A percentile compares a stretch with the other conserved stretches of the same genome.
Evolutionary conservation across 352 stramenopile genomes (phyloP).

Genomic region (Phytophthora crassamura): DNA sequence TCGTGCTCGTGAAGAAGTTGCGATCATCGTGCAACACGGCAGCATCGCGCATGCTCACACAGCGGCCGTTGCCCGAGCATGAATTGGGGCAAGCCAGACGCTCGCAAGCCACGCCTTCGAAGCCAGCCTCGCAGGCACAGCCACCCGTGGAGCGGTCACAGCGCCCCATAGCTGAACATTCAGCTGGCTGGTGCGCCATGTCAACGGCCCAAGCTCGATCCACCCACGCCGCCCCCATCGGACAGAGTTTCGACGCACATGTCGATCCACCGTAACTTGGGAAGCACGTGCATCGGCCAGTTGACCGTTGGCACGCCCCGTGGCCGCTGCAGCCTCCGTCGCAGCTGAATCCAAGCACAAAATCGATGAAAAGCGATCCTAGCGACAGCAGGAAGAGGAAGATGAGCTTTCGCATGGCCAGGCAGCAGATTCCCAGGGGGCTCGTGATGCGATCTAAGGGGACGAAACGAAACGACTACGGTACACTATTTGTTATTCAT

Average conservation of each 20-base stretch:
- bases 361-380: background rate
- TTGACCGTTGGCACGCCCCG: conserved; percentile 54
- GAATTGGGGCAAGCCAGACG: conserved; percentile 60
- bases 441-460: background rate
- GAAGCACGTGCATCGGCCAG: conserved; percentile 86
- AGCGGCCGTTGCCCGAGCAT: conserved; percentile 70
- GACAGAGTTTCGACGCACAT: conserved; percentile 62
- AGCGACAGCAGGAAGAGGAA: conserved; percentile 14
- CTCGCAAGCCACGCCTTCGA: conserved; percentile 83
- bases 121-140: conserved; percentile 64
- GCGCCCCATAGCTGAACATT: conserved; percentile 88
- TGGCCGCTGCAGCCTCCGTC: conserved; percentile 89
- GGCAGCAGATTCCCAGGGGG: no score
- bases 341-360: conserved; percentile 45
- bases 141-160: conserved; percentile 79
- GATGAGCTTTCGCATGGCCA: conserved; percentile 17
- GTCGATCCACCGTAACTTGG: conserved; percentile 73
- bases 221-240: conserved; percentile 57
- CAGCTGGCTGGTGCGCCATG: conserved; percentile 75
- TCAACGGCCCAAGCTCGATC: conserved; percentile 66
- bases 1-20: conserved; percentile 71
- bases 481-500: no score
- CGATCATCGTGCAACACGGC: conserved; percentile 62
- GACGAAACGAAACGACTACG: background rate
- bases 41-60: conserved; percentile 74